Evolutionary conservation across 345 rosid species (phyloP), one percentile per base, ranked within the genome.

Genomic region (Orychophragmus violaceus): DNA sequence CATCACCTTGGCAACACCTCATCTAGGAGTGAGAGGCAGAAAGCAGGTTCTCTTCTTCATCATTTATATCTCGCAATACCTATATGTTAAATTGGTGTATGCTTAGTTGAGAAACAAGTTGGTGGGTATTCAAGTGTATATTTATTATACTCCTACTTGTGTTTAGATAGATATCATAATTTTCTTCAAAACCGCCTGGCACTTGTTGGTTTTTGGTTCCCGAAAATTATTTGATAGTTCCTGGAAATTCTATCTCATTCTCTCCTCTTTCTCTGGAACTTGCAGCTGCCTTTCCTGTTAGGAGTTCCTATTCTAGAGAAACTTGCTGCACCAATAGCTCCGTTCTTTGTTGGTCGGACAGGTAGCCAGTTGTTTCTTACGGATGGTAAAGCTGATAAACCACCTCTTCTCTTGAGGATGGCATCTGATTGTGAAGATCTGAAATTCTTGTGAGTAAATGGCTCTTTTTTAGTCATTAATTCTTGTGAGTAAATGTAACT

Each of bases 1-100:
- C 85, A 81, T 94, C 68, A 85, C 96, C 70, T 79, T 94, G 89
- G 99, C 97, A 44, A 94, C 95, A 70, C 99, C 99, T 62, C 99
- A 94, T 81, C 96, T 94, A 28, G 99, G 99, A 23, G 99, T 90
- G 65, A 82, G 97, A 79, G 99, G 99, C 73, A 90, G 82, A 80
- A 88, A 86, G 72, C 99, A 94, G 97, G 98, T 89, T 75, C 69
- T 52, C 49, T 53, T 25, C 48, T 2, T 52, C 42, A n/a, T 16
- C 2, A 18, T 33, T 35, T 23, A 23, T 46, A 28, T 49, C 27
- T 41, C 5, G 35, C 23, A 27, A 16, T 37, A 51, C 25, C 8
- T 67, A 14, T 41, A 59, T 5, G n/a, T 36, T 37, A 59, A 36
- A 18, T 0, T 49, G 24, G 32, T 39, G n/a, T 53, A 41, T 29